Evolutionary conservation across 345 rosid species (phyloP).

Genomic region (Kernera saxatilis): DNA sequence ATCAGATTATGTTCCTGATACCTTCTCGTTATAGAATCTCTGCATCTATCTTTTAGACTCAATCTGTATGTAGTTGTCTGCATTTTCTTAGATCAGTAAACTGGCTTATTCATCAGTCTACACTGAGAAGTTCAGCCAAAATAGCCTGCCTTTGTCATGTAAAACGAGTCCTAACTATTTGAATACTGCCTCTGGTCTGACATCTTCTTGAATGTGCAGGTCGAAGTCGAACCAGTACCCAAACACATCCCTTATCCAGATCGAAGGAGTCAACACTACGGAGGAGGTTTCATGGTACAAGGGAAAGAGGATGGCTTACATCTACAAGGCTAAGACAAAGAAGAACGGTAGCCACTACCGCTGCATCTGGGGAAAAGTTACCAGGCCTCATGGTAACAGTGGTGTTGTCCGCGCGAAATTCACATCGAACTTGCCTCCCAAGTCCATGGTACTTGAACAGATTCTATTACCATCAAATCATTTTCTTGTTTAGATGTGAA

Average conservation of each 20-base stretch:
- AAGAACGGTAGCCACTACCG: slow-evolving; percentile 49
- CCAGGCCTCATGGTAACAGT: slow-evolving; percentile 67
- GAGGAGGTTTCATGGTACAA: slow-evolving; percentile 54
- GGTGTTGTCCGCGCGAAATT: slow-evolving; percentile 68
- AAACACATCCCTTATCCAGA: slow-evolving; percentile 57
- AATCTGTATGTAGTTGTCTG: not conserved
- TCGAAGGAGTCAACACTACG: slow-evolving; percentile 60
- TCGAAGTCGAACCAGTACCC: slow-evolving; percentile 76
- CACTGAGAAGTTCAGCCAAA: not conserved
- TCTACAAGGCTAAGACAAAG: slow-evolving; percentile 57
- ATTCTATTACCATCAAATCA: not conserved
- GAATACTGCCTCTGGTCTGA: not conserved
- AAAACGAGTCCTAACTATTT: not conserved
- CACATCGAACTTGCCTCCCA: slow-evolving; percentile 69
- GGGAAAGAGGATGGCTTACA: slow-evolving; percentile 53
- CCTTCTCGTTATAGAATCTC: not conserved
- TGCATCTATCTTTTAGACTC: no score
- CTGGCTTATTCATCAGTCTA: not conserved
- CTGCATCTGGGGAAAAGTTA: slow-evolving; percentile 62
- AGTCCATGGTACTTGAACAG: slow-evolving; percentile 43
- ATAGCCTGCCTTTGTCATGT: not conserved
- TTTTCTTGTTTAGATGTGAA: not conserved
- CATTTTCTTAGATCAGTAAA: not conserved
- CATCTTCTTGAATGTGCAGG: slow-evolving; percentile 24
- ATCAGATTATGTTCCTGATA: not conserved